These are phyloP conservation scores for Ganoderma lingzhi DNA, from an alignment of 1,284 basidiomycete species.

Conservation along the genomic window DNA sequence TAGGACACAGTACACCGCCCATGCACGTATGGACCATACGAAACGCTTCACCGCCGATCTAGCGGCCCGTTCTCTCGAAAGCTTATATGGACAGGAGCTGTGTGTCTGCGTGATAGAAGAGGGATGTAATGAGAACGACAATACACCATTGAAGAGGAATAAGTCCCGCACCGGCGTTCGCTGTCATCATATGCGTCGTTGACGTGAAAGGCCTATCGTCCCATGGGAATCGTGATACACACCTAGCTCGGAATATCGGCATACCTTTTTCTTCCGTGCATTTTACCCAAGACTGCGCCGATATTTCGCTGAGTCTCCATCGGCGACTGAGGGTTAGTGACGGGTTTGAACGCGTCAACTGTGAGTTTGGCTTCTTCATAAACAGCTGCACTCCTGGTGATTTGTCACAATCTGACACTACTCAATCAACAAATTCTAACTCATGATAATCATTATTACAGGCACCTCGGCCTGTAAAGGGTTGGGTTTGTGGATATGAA, in stretches of 20 bases:
- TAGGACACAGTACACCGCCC: background rate
- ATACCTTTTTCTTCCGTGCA: background rate
- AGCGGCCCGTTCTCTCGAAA: background rate
- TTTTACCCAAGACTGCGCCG: background rate
- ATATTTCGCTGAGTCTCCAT: background rate
- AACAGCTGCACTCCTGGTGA: background rate
- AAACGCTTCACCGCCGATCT: background rate
- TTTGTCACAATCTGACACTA: background rate
- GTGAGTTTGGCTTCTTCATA: background rate
- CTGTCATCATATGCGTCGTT: background rate
- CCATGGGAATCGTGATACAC: background rate
- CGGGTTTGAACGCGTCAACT: background rate
- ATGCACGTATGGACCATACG: background rate
- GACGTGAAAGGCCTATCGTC: background rate
- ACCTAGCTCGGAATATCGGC: background rate
- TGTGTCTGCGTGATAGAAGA: background rate
- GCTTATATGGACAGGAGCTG: background rate
- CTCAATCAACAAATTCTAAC: background rate
- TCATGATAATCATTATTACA: background rate
- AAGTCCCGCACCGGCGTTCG: background rate
- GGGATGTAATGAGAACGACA: background rate
- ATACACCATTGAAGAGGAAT: background rate
- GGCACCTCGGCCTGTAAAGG: background rate
- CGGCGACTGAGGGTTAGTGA: background rate
- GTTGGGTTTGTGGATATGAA: background rate